Conservation (phyloP, 306 rosid species). For the Acacia confusa region DNA sequence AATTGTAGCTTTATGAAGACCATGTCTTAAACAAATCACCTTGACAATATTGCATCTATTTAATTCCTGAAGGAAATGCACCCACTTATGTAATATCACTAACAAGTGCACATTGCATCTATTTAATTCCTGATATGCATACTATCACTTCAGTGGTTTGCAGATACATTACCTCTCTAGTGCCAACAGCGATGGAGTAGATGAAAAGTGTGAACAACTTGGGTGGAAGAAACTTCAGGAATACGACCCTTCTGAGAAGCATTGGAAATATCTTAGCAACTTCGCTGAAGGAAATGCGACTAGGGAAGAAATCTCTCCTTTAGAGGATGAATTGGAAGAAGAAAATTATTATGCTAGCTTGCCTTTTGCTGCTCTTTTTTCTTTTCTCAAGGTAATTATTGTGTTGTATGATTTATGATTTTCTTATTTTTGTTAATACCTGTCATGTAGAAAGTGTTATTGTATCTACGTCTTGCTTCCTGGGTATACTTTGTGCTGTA, state of each 20-base stretch:
- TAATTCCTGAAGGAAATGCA: no score
- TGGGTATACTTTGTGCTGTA: background rate
- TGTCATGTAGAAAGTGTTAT: background rate
- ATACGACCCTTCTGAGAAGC: constrained; percentile 64
- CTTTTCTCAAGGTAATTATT: constrained; percentile 77
- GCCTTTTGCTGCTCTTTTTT: constrained; percentile 87
- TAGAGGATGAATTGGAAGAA: constrained; percentile 72
- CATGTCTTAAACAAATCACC: constrained; percentile 14
- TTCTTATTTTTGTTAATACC: background rate
- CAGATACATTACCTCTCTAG: constrained; percentile 85
- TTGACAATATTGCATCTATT: constrained; percentile 2
- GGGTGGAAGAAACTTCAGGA: constrained; percentile 89
- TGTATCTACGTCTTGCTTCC: background rate
- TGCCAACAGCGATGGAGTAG: constrained; percentile 65
- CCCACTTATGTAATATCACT: constrained; percentile 8
- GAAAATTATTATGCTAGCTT: constrained; percentile 87
- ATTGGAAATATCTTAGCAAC: constrained; percentile 70
- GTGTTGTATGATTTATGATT: background rate
- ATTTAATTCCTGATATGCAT: constrained; percentile 34
- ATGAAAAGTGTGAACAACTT: constrained; percentile 67
- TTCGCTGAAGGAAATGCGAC: constrained; percentile 64
- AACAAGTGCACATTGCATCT: constrained; percentile 8
- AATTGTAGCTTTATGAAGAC: constrained; percentile 13
- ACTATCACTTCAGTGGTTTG: constrained; percentile 58
- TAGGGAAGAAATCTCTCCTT: constrained; percentile 45